Base-by-base conservation (phyloP, 768 basidiomycete genomes). In the Tulasnella sp. region DNA sequence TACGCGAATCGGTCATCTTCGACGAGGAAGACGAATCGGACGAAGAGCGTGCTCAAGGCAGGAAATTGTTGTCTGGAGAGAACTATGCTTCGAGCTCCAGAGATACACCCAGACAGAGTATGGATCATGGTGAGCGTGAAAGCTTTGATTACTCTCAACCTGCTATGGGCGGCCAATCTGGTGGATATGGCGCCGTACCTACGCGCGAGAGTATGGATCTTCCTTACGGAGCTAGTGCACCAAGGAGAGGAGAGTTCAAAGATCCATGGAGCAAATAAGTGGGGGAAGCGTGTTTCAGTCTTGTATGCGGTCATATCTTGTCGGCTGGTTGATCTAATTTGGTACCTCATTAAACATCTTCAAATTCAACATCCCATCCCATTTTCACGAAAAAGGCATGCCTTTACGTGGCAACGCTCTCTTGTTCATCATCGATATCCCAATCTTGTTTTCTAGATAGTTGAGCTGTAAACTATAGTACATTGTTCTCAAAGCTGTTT, bases 61-160 rank as follows among this genome's bases (percentile, higher is more conserved):
- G 20, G 37, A 34, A 31, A 29, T 28, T 51, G 2, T 29, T 51
- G 7, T 19, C 5, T 20, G 33, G 33, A 47, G 45, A 19, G 24
- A 34, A 22, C 33, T 47, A 15, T 33, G 45, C 29, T 31, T 47
- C 12, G 48, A 27, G n/a, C 37, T 42, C n/a, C n/a, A n/a, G n/a
- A 16, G 49, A 51, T 6, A 51, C 49, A 16, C 49, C 49, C 3
- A 27, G 49, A 34, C 37, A 40, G 10, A 51, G n/a, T n/a, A n/a
- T n/a, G n/a, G n/a, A n/a, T n/a, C n/a, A n/a, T n/a, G n/a, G n/a
- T n/a, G n/a, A n/a, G n/a, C n/a, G n/a, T n/a, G n/a, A n/a, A n/a
- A n/a, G 49, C 49, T 51, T 42, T 29, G 49, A 51, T 19, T 51
- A 51, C 25, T 39, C 25, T 7, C 49, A 51, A 13, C 16, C 49